Conservation (phyloP, 1,284 basidiomycete genomes). For the Heterobasidion irregulare region DNA sequence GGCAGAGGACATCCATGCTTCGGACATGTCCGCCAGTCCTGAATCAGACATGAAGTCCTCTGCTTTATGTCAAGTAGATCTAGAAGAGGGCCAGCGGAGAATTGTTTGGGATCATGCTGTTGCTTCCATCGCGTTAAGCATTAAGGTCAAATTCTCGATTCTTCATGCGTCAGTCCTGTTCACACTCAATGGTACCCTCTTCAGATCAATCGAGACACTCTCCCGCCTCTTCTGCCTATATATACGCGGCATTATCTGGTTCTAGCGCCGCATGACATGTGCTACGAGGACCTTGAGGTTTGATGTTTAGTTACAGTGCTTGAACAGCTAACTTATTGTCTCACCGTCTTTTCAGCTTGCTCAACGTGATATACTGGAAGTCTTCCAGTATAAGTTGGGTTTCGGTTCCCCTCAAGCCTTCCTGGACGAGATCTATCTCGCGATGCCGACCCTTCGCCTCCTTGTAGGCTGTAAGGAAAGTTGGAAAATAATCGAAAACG, state of each 20-base stretch:
- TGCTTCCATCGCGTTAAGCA: constrained; percentile 10
- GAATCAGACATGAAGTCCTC: neutral
- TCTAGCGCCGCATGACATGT: constrained; percentile 16
- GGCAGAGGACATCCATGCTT: neutral
- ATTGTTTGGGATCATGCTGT: constrained; percentile 12
- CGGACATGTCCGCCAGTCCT: neutral
- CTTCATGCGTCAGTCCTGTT: neutral
- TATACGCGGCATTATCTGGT: constrained; percentile 14
- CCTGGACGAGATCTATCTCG: constrained; percentile 8
- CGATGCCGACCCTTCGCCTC: constrained; percentile 7
- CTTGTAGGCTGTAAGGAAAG: neutral
- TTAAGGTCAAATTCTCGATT: constrained; percentile 8
- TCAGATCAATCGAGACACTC: constrained; percentile 14
- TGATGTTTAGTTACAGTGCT: neutral
- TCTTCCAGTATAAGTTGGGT: constrained; percentile 7
- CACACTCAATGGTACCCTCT: neutral
- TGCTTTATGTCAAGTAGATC: neutral
- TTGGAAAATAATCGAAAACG: constrained; percentile 5
- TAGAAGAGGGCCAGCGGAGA: constrained; percentile 1
- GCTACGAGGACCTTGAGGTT: constrained; percentile 15
- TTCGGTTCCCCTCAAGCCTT: constrained; percentile 9
- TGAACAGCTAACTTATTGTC: neutral
- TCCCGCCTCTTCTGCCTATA: constrained; percentile 13
- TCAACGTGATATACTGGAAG: constrained; percentile 10
- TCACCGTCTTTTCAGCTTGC: constrained; percentile 1